phyloP scores from a whole-genome alignment of 352 stramenopile genomes.

The Phytophthora ohioensis region DNA sequence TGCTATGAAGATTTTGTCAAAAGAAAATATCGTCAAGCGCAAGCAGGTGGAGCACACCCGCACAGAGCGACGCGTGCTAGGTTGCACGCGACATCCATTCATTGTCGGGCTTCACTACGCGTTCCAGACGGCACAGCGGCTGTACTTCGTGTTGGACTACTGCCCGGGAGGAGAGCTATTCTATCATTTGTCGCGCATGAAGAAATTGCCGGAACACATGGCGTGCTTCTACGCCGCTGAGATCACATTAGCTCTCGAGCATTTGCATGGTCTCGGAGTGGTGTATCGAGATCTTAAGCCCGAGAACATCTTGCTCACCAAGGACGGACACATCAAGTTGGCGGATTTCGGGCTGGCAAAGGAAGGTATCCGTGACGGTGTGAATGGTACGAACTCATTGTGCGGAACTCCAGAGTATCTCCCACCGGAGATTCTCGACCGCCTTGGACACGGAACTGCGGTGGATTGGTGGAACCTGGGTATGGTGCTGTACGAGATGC shows the following conservation, averaged over 20 bases:
- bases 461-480: constrained; percentile 95
- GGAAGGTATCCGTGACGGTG: constrained; percentile 75
- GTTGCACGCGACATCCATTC: constrained; percentile 86
- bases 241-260: constrained; percentile 85
- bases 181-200: constrained; percentile 89
- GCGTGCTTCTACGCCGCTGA: constrained; percentile 91
- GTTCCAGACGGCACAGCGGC: constrained; percentile 88
- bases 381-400: constrained; percentile 79
- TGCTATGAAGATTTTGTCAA: constrained; percentile 94
- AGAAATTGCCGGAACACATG: constrained; percentile 89
- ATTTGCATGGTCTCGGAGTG: constrained; percentile 85
- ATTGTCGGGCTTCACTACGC: constrained; percentile 91
- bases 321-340: constrained; percentile 91
- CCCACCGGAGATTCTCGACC: constrained; percentile 86
- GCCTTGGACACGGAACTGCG: constrained; percentile 86
- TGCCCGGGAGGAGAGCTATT: constrained; percentile 90
- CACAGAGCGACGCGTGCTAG: constrained; percentile 86
- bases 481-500: constrained; percentile 87
- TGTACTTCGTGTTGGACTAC: constrained; percentile 98
- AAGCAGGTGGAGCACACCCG: constrained; percentile 92
- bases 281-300: constrained; percentile 87
- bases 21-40: constrained; percentile 90
- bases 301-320: constrained; percentile 80
- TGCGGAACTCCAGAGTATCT: constrained; percentile 92
- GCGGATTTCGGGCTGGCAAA: constrained; percentile 88